Percentiles rank a stretch among this genome's conserved stretches.
phyloP scores from a whole-genome alignment of 306 rosid genomes.

The Vigna mungo region DNA sequence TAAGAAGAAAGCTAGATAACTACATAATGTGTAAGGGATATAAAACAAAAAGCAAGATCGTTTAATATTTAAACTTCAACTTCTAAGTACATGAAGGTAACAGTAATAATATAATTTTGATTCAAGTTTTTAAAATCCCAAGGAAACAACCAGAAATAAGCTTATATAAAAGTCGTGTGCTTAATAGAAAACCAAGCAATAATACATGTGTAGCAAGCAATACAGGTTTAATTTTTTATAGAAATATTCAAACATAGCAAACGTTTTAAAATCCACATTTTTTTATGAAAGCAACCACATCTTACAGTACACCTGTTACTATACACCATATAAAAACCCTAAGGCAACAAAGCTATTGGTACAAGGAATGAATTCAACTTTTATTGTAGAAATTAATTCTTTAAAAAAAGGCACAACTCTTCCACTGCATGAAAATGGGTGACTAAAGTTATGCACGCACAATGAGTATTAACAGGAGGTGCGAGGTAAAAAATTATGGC shows the following conservation, averaged over 20 bases:
- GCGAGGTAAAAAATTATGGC: background rate
- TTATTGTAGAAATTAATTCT: background rate
- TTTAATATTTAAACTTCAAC: constrained; percentile 17
- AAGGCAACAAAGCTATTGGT: constrained; percentile 24
- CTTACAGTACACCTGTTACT: constrained; percentile 10
- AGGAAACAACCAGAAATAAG: background rate
- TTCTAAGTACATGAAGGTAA: background rate
- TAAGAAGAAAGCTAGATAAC: constrained; percentile 1
- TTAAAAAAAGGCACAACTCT: background rate
- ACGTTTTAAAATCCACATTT: constrained; percentile 14
- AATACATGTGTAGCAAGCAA: no score
- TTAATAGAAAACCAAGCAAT: background rate
- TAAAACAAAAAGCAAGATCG: constrained; percentile 3
- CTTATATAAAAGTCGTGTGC: background rate
- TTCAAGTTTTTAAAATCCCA: background rate
- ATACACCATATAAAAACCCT: background rate
- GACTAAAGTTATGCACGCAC: constrained; percentile 27
- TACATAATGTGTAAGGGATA: constrained; percentile 8
- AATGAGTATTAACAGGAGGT: constrained; percentile 6
- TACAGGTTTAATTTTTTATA: no score
- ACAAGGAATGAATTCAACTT: constrained; percentile 14
- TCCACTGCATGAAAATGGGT: background rate
- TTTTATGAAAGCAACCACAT: background rate
- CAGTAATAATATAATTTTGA: background rate
- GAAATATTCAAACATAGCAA: background rate